phyloP scores from a whole-genome alignment of 1,139 yeast genomes.

The Suhomyces chickasaworum region DNA sequence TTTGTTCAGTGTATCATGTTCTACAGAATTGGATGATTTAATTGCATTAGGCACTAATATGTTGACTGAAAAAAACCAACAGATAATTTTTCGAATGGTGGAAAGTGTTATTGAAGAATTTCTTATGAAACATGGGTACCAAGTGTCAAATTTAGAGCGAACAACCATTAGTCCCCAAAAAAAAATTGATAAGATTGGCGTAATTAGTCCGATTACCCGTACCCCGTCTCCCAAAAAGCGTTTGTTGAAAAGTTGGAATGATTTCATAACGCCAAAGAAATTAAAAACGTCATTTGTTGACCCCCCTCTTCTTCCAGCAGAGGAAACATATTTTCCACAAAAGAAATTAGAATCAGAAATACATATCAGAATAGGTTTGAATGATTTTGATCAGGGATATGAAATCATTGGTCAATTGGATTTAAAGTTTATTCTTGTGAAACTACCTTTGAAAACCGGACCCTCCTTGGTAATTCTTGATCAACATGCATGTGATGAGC shows the following conservation, averaged over 20 bases:
- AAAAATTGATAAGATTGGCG: not conserved
- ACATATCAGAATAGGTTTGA: not conserved
- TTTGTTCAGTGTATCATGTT: constrained; percentile 30
- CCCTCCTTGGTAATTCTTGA: constrained; percentile 51
- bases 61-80: not conserved
- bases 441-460: constrained; percentile 3
- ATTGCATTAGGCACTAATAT: constrained; percentile 14
- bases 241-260: not conserved
- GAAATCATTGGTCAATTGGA: constrained; percentile 54
- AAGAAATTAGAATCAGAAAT: not conserved
- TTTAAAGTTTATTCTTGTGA: constrained; percentile 55
- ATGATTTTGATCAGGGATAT: constrained; percentile 1
- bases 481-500: constrained; percentile 81
- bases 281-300: not conserved
- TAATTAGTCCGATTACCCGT: not conserved
- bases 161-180: not conserved
- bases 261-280: not conserved
- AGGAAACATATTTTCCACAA: not conserved
- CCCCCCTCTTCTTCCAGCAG: not conserved
- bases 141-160: not conserved
- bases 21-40: constrained; percentile 23
- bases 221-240: constrained; percentile 2
- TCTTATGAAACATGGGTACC: constrained; percentile 17
- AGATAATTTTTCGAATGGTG: constrained; percentile 26
- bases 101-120: constrained; percentile 30